Evolutionary conservation across 164 flowering plant species (phyloP).

Genomic region (grape (Vitis vinifera)): DNA sequence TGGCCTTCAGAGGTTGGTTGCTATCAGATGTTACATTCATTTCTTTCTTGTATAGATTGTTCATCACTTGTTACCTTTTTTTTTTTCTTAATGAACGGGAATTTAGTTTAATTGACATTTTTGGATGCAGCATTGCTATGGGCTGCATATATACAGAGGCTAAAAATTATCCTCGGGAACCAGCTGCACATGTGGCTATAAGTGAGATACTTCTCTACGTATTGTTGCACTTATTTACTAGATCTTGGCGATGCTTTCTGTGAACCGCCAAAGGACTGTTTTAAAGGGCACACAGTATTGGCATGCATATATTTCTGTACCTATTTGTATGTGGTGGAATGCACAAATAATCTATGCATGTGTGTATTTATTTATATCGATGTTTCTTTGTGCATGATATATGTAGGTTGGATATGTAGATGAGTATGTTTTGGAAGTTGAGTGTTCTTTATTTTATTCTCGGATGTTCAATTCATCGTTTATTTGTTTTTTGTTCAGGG

Average conservation of each 20-base stretch:
- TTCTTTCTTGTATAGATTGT: conserved; percentile 9
- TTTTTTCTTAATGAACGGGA: background rate
- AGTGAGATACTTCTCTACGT: conserved; percentile 54
- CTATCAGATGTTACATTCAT: conserved; percentile 7
- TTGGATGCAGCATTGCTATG: conserved; percentile 84
- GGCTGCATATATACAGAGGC: conserved; percentile 96
- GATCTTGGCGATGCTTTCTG: background rate
- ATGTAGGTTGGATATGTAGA: background rate
- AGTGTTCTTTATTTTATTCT: conserved; percentile 6
- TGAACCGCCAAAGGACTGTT: background rate
- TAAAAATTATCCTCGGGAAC: conserved; percentile 98
- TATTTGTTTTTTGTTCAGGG: conserved; percentile 40
- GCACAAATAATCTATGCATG: background rate
- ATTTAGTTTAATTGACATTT: conserved; percentile 19
- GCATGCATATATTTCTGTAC: no score
- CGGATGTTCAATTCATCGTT: background rate
- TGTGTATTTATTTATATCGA: no score
- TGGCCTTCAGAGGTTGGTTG: conserved; percentile 70
- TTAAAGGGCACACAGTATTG: no score
- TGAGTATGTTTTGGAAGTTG: background rate
- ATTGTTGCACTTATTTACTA: background rate
- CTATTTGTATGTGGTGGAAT: background rate
- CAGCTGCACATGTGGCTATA: conserved; percentile 99
- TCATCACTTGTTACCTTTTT: background rate
- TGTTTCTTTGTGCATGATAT: background rate